These are phyloP conservation scores for Wallacemonas sp. DNA, from an alignment of 208 protist species.

Conservation along the genomic window DNA sequence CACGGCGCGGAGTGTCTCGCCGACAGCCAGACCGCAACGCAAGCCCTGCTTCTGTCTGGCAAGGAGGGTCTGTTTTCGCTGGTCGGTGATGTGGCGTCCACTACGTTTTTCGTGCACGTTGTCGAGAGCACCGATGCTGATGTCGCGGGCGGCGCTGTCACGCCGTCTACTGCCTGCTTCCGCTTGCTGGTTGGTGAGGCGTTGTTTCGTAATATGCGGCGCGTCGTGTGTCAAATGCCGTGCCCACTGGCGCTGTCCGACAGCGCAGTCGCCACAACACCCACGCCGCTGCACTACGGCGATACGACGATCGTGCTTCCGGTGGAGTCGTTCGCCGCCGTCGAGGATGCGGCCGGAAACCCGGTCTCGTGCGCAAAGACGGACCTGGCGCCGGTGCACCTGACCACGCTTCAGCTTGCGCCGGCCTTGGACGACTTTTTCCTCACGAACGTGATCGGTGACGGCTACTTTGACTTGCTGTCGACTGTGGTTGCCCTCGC, in stretches of 20 bases:
- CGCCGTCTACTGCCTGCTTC: background rate
- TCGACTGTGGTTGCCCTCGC: slow-evolving; percentile 32
- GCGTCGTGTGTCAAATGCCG: slow-evolving; percentile 18
- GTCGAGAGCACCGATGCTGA: too few species aligned
- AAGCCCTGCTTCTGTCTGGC: slow-evolving; percentile 33
- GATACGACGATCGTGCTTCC: slow-evolving; percentile 26
- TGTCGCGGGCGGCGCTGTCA: too few species aligned
- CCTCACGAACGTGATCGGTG: slow-evolving; percentile 54
- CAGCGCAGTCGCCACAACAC: background rate
- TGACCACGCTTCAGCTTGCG: slow-evolving; percentile 18
- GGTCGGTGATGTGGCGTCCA: background rate
- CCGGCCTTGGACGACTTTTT: slow-evolving; percentile 54
- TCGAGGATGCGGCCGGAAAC: slow-evolving; percentile 31
- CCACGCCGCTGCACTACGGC: slow-evolving; percentile 8
- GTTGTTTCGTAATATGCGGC: slow-evolving; percentile 75
- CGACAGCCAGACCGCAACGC: slow-evolving; percentile 13
- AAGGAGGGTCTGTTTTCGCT: slow-evolving; percentile 12
- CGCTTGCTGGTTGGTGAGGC: slow-evolving; percentile 33
- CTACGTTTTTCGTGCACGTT: slow-evolving; percentile 28
- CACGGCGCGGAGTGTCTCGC: slow-evolving; percentile 30
- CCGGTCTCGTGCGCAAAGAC: background rate
- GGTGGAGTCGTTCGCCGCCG: slow-evolving; percentile 20
- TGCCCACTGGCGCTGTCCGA: background rate
- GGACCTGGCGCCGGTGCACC: slow-evolving; percentile 32
- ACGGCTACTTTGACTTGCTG: slow-evolving; percentile 49